phyloP scores from a whole-genome alignment of 148 eudicot genomes.

The Persicaria maculosa region DNA sequence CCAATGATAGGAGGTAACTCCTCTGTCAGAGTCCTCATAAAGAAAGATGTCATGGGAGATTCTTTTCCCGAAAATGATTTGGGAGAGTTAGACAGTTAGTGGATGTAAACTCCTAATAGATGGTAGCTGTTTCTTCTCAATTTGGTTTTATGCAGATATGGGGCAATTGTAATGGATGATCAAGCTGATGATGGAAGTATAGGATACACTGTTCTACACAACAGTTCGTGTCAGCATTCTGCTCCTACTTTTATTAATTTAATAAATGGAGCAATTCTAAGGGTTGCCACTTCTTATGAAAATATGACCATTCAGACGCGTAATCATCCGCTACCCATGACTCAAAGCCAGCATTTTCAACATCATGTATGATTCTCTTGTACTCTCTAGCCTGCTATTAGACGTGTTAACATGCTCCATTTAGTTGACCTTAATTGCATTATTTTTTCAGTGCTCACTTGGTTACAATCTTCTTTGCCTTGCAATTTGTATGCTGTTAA shows the following conservation, averaged over 20 bases:
- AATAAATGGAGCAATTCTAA: slow-evolving; percentile 90
- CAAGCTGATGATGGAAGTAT: slow-evolving; percentile 65
- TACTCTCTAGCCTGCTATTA: slow-evolving; percentile 2
- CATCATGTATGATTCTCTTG: slow-evolving; percentile 59
- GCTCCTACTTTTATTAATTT: slow-evolving; percentile 85
- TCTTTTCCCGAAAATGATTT: background rate
- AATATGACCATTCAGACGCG: slow-evolving; percentile 92
- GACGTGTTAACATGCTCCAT: background rate
- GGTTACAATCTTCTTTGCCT: background rate
- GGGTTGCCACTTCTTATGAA: slow-evolving; percentile 60
- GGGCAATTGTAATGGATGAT: slow-evolving; percentile 82
- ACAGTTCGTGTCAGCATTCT: slow-evolving; percentile 96
- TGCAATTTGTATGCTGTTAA: background rate
- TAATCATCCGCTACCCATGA: slow-evolving; percentile 89
- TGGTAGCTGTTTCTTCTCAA: slow-evolving; percentile 7
- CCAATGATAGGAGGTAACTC: background rate
- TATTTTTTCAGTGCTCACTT: background rate
- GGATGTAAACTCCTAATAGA: background rate
- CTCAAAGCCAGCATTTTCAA: slow-evolving; percentile 87
- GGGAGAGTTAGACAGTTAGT: slow-evolving; percentile 2
- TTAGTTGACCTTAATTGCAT: background rate
- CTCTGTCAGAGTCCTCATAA: background rate
- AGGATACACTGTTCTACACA: slow-evolving; percentile 85
- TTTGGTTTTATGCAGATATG: slow-evolving; percentile 54
- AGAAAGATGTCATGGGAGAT: background rate